Conservation (phyloP, 306 rosid genomes). For the Senna tora region DNA sequence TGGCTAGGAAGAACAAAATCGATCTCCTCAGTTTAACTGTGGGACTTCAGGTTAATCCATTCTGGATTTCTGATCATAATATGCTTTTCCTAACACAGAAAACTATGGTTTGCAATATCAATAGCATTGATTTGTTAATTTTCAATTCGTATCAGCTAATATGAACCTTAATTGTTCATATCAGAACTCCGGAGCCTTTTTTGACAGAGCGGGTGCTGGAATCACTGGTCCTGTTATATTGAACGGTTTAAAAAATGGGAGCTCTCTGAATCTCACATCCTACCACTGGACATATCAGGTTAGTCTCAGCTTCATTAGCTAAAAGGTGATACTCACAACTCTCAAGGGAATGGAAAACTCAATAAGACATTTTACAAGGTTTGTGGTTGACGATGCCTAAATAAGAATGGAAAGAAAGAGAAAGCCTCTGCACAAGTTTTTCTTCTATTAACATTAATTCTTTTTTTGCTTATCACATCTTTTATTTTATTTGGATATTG, state of each 20-base stretch:
- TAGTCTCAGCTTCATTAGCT: conserved; percentile 34
- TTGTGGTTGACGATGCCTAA: no score
- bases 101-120: conserved; percentile 1
- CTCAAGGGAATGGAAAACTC: no score
- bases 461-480: no score
- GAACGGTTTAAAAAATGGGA: conserved; percentile 59
- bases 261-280: conserved; percentile 72
- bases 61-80: not conserved
- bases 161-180: conserved; percentile 15
- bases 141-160: conserved; percentile 25
- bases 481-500: no score
- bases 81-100: conserved; percentile 13
- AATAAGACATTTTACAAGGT: no score
- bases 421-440: no score
- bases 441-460: no score
- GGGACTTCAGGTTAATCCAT: conserved; percentile 80
- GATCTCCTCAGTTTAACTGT: conserved; percentile 92
- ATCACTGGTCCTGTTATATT: conserved; percentile 87
- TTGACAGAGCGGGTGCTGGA: conserved; percentile 75
- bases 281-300: conserved; percentile 90
- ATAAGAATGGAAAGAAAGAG: no score
- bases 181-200: conserved; percentile 86
- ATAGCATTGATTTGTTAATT: conserved; percentile 17
- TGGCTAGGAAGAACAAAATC: conserved; percentile 67
- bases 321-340: not conserved